Conservation (phyloP, 345 rosid species). For the Iberis pinnata region DNA sequence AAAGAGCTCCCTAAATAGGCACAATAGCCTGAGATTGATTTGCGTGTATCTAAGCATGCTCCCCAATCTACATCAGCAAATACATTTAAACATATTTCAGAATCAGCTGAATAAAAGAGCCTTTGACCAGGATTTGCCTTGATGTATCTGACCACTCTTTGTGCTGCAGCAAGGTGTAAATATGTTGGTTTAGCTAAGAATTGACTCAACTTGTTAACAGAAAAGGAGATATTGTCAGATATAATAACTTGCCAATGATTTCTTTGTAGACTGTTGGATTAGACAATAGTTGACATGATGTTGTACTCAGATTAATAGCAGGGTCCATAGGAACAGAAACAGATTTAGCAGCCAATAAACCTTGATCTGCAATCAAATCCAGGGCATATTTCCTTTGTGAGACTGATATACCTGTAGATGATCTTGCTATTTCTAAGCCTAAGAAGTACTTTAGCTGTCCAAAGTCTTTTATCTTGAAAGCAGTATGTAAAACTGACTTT, state of each 20-base stretch:
- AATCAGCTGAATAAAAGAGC: neutral
- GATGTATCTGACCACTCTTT: neutral
- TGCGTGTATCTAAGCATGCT: no score
- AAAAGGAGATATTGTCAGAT: neutral
- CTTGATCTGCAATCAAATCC: neutral
- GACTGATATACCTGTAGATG: neutral
- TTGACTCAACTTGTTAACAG: neutral
- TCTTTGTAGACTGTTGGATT: no score
- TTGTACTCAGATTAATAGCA: neutral
- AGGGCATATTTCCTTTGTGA: neutral
- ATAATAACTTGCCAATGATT: neutral
- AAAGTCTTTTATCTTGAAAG: neutral
- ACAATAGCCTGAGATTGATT: no score
- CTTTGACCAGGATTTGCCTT: neutral
- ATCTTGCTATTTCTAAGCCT: neutral
- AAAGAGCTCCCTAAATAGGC: no score
- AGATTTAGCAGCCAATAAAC: neutral
- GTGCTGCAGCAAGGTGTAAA: neutral
- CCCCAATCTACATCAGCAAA: no score
- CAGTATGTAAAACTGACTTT: fast-evolving
- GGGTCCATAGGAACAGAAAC: neutral
- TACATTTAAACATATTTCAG: no score
- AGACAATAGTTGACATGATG: no score
- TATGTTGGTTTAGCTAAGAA: neutral
- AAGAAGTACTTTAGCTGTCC: neutral